phyloP scores from a whole-genome alignment of 179 eudicot genomes.

The Sideroxylon spinosum region DNA sequence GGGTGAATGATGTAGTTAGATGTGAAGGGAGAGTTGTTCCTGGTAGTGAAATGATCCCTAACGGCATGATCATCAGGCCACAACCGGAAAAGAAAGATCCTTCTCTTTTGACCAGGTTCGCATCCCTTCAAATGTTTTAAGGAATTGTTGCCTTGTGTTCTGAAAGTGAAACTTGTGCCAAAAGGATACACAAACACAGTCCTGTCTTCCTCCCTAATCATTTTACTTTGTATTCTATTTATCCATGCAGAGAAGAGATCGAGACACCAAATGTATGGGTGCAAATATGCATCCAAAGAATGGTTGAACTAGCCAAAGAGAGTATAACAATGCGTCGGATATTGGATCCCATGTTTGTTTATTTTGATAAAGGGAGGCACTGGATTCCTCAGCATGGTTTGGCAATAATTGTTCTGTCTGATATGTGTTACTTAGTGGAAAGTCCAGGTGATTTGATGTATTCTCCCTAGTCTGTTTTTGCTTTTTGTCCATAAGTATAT shows the following conservation, averaged over 20 bases:
- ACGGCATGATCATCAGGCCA: constrained; percentile 41
- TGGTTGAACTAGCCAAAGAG: constrained; percentile 88
- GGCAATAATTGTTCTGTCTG: constrained; percentile 67
- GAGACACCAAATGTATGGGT: constrained; percentile 91
- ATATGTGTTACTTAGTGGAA: constrained; percentile 70
- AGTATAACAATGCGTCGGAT: constrained; percentile 82
- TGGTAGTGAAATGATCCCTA: constrained; percentile 29
- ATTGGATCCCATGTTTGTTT: constrained; percentile 78
- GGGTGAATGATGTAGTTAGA: constrained; percentile 93
- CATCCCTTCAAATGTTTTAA: background rate
- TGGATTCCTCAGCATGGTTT: constrained; percentile 79
- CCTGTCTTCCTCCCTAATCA: background rate
- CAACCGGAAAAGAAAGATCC: constrained; percentile 69
- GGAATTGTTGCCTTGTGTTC: too few species aligned
- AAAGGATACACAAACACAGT: background rate
- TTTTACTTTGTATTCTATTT: background rate
- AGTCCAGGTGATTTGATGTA: constrained; percentile 44
- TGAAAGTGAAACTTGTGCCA: constrained; percentile 2
- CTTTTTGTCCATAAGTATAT: background rate
- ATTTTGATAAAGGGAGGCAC: constrained; percentile 62
- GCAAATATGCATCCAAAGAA: constrained; percentile 78
- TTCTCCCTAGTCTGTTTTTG: background rate
- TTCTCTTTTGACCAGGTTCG: constrained; percentile 63
- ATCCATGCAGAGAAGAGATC: constrained; percentile 60
- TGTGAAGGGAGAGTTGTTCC: constrained; percentile 58